Base-by-base conservation (phyloP, 2,329 filamentous ascomycete species). In the Capronia epimyces region DNA sequence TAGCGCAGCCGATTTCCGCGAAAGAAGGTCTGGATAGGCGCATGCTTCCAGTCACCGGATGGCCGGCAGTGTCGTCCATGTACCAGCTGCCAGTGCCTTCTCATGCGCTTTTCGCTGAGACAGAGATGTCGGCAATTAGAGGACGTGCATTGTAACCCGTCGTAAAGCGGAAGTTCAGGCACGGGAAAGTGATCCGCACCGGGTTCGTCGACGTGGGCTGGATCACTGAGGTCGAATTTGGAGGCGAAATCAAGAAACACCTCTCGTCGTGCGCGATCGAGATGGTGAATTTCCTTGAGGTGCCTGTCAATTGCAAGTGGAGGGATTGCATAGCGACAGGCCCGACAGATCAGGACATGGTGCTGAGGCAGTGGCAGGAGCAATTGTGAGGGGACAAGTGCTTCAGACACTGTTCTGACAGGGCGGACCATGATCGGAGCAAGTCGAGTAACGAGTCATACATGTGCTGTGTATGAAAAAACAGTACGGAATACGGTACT, bases 211-310 rank as follows among this genome's bases (percentile, higher is more conserved):
- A 50, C 46, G 25, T 45, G 22, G 25, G 43, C 18, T 21, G 50
- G 50, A 13, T 44, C 21, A 22, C 20, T 18, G 4, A 52, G 37
- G 18, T 48, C 36, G 10, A 49, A 29, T 16, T 34, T 37, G n/a
- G 45, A 16, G 10, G 40, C 51, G 27, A 54, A 60, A 1, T 45
- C 40, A 31, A 52, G 20, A 36, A 53, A 58, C 12, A 45, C 25
- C 9, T 47, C 53, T 10, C 60, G 58, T 7, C 27, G 22, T 6
- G 29, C 22, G n/a, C 54, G 55, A 21, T 53, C 43, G 16, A 65
- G 46, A 34, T 57, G 50, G 40, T 65, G 63, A 22, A 65, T 63
- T 18, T 65, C 64, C 31, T 65, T 65, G 18, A 65, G 49, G 46
- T 65, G 63, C 6, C 64, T 60, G n/a, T 40, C 16, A 6, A 65